Evolutionary conservation across 192 early-diverging fungal species (phyloP), one percentile per base, ranked within the genome.

Genomic region (Podila verticillata): DNA sequence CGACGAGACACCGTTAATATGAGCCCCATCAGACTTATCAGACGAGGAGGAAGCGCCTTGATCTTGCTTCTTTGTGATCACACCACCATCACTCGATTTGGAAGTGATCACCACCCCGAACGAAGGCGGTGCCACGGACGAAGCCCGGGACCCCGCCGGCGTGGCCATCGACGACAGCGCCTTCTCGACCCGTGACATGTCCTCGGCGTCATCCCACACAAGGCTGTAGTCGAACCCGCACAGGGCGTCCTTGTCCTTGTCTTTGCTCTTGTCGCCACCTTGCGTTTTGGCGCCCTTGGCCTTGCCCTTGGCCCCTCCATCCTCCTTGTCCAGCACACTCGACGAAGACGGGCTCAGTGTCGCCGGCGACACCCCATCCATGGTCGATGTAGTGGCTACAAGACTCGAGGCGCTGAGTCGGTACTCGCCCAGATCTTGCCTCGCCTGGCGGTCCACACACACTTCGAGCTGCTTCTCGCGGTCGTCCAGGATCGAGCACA

Each of bases 221-320:
- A 88, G 75, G 47, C 87, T 73, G 34, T 72, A 75, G 34, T 88
- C 87, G 68, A 86, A 88, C 3, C 84, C 87, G 68, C 87, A 88
- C 2, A 82, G 35, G 12, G 51, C 51, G 12, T 83, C 83, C 30
- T 81, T 73, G 12, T 83, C 79, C 59, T 69, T 65, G 4, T 75
- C 67, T 62, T 75, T 72, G 26, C 34, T 54, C n/a, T 32, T 56
- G 31, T 10, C 35, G 35, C 7, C 49, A 35, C 44, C 72, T 28
- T 70, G 77, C 28, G 47, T 31, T 39, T 57, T 70, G 58, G 39
- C 47, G n/a, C n/a, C 56, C 34, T 65, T 75, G 49, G 63, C 47
- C 60, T 61, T 73, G 30, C 60, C 30, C 51, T 74, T 74, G 7
- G 66, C 57, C 5, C 32, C 30, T 2, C 31, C n/a, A 6, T 62